phyloP scores from a whole-genome alignment of 2,329 filamentous ascomycete genomes.

The Graphiopsis chlorocephala region DNA sequence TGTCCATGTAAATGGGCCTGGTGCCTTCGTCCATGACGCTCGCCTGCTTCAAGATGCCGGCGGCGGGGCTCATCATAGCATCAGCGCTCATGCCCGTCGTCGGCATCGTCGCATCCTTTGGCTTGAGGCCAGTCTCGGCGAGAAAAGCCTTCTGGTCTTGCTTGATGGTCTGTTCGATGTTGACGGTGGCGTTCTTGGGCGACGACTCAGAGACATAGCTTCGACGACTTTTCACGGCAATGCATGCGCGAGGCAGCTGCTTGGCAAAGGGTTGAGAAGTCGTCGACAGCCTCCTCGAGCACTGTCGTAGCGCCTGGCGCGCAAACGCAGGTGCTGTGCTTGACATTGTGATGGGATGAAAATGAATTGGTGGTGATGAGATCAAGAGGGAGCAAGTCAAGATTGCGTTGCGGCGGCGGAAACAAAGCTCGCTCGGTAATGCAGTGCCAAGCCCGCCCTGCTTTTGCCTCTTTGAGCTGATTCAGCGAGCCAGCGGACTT shows the following conservation, averaged over 20 bases:
- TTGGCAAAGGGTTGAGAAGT: conserved; percentile 42
- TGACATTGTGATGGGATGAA: conserved; percentile 39
- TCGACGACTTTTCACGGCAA: conserved; percentile 38
- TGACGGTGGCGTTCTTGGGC: conserved; percentile 73
- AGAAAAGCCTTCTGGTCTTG: conserved; percentile 80
- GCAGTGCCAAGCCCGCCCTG: conserved; percentile 4
- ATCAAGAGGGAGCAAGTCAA: background rate
- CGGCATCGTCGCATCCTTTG: conserved; percentile 58
- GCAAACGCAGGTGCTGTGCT: conserved; percentile 61
- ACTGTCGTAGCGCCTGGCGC: conserved; percentile 69
- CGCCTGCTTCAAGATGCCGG: conserved; percentile 83
- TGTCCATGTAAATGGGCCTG: conserved; percentile 94
- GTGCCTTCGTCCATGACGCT: conserved; percentile 90
- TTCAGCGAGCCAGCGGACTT: no score
- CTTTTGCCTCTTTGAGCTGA: conserved; percentile 1
- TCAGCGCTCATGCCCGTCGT: conserved; percentile 58
- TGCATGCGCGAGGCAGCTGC: conserved; percentile 40
- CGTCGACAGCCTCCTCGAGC: conserved; percentile 48
- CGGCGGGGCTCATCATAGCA: conserved; percentile 67
- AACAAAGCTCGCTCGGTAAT: conserved; percentile 13
- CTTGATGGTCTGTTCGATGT: conserved; percentile 70
- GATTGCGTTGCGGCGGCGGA: background rate
- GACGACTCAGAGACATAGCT: conserved; percentile 83
- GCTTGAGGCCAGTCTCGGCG: conserved; percentile 53
- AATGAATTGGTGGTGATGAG: conserved; percentile 5